Conservation (phyloP, 2,329 filamentous ascomycete species). For the Davidsoniella virescens region DNA sequence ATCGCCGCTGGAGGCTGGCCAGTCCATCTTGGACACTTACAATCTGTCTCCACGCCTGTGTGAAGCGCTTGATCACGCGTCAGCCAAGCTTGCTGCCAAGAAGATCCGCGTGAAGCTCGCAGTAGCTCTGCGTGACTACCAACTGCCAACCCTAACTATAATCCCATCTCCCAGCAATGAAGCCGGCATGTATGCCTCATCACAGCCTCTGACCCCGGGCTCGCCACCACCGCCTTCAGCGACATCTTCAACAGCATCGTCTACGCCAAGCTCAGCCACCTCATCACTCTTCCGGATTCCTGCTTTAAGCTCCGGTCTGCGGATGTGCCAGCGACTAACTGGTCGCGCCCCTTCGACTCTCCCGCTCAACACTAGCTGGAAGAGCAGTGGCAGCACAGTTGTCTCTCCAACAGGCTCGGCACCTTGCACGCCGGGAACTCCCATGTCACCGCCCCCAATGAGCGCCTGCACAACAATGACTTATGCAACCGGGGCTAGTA, state of each 20-base stretch:
- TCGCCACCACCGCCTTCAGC: constrained; percentile 17
- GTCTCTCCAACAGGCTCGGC: constrained; percentile 15
- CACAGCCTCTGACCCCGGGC: constrained; percentile 18
- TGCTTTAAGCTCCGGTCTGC: constrained; percentile 20
- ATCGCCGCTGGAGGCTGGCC: constrained; percentile 45
- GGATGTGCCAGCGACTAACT: constrained; percentile 17
- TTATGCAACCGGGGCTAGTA: constrained; percentile 19
- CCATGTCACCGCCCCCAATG: constrained; percentile 27
- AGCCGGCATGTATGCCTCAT: constrained; percentile 7
- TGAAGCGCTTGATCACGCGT: constrained; percentile 41
- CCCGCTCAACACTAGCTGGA: constrained; percentile 1
- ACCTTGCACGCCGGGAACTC: constrained; percentile 23
- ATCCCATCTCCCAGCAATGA: constrained; percentile 5
- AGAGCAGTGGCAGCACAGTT: not conserved
- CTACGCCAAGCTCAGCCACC: constrained; percentile 10
- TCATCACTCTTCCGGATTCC: constrained; percentile 20
- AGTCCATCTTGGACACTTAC: constrained; percentile 40
- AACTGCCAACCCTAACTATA: constrained; percentile 23
- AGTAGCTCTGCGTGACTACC: constrained; percentile 38
- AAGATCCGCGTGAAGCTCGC: constrained; percentile 40
- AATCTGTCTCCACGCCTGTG: constrained; percentile 39
- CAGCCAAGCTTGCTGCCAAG: constrained; percentile 38
- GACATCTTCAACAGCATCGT: not conserved
- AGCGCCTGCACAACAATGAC: constrained; percentile 33
- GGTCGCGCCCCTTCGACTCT: not conserved